Conservation (phyloP, 306 rosid genomes). For the Erythrophleum fordii region DNA sequence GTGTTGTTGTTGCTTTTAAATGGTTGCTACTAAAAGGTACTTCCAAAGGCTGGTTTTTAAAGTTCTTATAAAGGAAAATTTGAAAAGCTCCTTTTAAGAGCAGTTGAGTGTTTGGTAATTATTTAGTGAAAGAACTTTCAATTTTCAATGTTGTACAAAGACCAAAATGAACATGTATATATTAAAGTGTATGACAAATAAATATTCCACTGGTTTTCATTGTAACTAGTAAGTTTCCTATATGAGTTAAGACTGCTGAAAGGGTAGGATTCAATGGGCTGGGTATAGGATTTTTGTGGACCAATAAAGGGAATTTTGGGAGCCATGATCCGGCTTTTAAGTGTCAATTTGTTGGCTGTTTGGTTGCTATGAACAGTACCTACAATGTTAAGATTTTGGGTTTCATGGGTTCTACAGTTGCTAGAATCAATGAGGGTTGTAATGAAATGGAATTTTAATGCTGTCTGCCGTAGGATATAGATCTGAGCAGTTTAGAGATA, state of each 20-base stretch:
- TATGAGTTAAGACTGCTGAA: not conserved
- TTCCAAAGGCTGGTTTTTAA: not conserved
- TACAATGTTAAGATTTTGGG: not conserved
- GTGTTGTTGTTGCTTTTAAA: conserved; percentile 17
- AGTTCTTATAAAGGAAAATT: not conserved
- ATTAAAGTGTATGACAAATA: not conserved
- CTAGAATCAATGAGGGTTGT: too few species aligned
- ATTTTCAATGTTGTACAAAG: conserved; percentile 14
- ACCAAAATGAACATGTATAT: conserved; percentile 9
- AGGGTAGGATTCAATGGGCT: not conserved
- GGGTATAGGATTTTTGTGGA: not conserved
- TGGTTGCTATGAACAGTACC: not conserved
- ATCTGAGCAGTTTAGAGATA: not conserved
- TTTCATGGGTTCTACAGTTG: not conserved
- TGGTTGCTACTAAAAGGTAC: not conserved
- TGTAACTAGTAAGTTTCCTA: not conserved
- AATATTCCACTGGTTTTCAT: not conserved
- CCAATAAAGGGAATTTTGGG: not conserved
- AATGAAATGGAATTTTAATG: too few species aligned
- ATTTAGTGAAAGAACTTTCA: not conserved
- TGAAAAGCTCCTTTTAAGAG: conserved; percentile 26
- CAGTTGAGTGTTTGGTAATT: conserved; percentile 18
- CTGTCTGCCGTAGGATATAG: too few species aligned
- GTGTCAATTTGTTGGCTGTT: not conserved
- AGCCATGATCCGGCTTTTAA: too few species aligned